Evolutionary conservation across 768 basidiomycete genomes (phyloP).

Genomic region (Sistotremastrum niveocremeum): DNA sequence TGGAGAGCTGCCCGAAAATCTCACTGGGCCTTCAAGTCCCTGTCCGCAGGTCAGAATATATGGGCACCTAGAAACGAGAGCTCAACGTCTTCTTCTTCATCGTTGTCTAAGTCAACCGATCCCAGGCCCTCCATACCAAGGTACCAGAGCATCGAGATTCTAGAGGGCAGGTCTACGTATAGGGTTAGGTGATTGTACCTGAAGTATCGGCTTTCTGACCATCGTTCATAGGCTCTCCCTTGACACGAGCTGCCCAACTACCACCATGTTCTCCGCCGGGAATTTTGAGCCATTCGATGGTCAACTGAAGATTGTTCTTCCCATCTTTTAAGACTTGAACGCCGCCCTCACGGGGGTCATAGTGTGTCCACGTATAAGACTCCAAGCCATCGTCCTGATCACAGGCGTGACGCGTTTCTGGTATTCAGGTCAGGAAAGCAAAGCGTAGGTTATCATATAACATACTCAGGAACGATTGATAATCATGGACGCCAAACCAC

Average conservation of each 20-base stretch:
- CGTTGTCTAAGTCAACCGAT: constrained; percentile 63
- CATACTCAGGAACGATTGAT: constrained; percentile 39
- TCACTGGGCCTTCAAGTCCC: constrained; percentile 63
- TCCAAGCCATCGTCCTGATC: constrained; percentile 77
- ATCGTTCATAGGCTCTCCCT: constrained; percentile 60
- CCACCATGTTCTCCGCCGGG: constrained; percentile 72
- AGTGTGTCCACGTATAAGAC: constrained; percentile 77
- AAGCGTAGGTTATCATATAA: neutral
- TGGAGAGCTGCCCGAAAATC: constrained; percentile 58
- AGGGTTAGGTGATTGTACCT: constrained; percentile 15
- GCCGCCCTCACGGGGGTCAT: constrained; percentile 76
- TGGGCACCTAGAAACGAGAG: constrained; percentile 3
- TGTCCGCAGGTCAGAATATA: constrained; percentile 17
- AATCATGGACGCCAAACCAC: constrained; percentile 89
- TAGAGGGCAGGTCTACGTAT: constrained; percentile 31
- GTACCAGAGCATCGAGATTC: constrained; percentile 75
- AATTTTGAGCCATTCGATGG: constrained; percentile 78
- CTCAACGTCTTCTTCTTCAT: constrained; percentile 60
- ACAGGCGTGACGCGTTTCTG: constrained; percentile 75
- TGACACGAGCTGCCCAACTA: constrained; percentile 79
- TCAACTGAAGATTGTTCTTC: constrained; percentile 72
- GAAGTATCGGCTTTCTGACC: constrained; percentile 23
- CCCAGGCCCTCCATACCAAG: constrained; percentile 82
- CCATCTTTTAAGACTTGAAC: constrained; percentile 74
- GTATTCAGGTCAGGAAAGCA: constrained; percentile 1